Conservation (phyloP, 768 basidiomycete species). For the Agrocybe chaxingu region DNA sequence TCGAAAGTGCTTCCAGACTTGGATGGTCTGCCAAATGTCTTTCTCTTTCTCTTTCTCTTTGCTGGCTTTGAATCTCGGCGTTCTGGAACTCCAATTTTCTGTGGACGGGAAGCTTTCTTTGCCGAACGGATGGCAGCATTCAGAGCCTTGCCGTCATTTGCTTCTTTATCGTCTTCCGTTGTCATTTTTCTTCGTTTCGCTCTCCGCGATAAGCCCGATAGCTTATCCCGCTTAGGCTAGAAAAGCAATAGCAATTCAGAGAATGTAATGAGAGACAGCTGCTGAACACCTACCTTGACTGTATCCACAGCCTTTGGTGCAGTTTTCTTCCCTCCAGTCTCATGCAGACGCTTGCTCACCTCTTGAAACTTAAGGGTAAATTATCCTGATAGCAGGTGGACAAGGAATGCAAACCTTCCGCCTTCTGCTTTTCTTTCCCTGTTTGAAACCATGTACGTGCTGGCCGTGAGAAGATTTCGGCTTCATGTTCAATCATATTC, state of each 20-base stretch:
- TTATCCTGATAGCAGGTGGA: neutral
- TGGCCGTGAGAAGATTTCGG: slow-evolving; percentile 89
- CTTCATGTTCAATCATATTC: slow-evolving; percentile 92
- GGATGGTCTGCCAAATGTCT: slow-evolving; percentile 29
- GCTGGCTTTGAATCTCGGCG: slow-evolving; percentile 24
- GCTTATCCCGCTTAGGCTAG: slow-evolving; percentile 75
- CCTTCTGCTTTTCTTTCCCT: slow-evolving; percentile 73
- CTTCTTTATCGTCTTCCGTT: slow-evolving; percentile 72
- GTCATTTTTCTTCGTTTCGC: slow-evolving; percentile 87
- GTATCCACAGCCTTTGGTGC: slow-evolving; percentile 28
- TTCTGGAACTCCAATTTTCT: slow-evolving; percentile 66
- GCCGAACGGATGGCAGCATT: slow-evolving; percentile 82
- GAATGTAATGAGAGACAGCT: neutral
- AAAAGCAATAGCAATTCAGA: neutral
- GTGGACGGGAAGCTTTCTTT: slow-evolving; percentile 73
- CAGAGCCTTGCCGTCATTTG: slow-evolving; percentile 49
- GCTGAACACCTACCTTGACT: slow-evolving; percentile 35
- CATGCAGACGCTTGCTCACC: slow-evolving; percentile 73
- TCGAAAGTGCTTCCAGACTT: slow-evolving; percentile 46
- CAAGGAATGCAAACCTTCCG: slow-evolving; percentile 56
- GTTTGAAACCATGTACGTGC: slow-evolving; percentile 99
- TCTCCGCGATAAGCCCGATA: slow-evolving; percentile 81
- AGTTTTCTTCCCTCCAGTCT: slow-evolving; percentile 47
- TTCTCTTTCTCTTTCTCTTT: slow-evolving; percentile 34
- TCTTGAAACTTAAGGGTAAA: slow-evolving; percentile 37